A percentile compares a stretch with the other conserved stretches of the same genome.
Evolutionary conservation across 805 yeast genomes (phyloP).

Genomic region (Kluyveromyces starmeri): DNA sequence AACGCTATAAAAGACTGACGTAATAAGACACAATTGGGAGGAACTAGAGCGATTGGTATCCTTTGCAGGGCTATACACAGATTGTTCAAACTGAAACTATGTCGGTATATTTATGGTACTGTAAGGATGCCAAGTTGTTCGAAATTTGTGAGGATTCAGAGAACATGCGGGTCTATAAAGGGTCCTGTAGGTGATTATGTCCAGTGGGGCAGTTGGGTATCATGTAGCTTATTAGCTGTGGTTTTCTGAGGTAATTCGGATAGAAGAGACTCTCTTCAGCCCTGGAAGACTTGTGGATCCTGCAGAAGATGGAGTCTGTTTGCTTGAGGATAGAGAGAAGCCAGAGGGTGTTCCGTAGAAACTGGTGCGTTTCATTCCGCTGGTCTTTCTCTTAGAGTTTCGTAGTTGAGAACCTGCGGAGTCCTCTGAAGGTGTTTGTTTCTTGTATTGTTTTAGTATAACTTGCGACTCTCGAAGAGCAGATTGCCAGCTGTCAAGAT

Average conservation of each 20-base stretch:
- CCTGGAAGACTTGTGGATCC: constrained; percentile 17
- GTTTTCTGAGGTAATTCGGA: constrained; percentile 9
- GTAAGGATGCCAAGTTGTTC: too few species aligned
- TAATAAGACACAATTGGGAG: too few species aligned
- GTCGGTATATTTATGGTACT: too few species aligned
- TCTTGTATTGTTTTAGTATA: neutral
- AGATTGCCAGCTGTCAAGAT: constrained; percentile 2
- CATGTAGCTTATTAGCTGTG: too few species aligned
- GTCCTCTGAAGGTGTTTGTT: neutral
- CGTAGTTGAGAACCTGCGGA: constrained; percentile 1
- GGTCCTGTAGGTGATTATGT: too few species aligned
- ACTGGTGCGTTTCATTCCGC: constrained; percentile 18
- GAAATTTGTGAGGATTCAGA: too few species aligned
- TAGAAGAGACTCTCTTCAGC: constrained; percentile 17
- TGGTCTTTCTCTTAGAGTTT: constrained; percentile 6
- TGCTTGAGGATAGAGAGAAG: constrained; percentile 7
- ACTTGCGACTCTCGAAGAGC: constrained; percentile 1
- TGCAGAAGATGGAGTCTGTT: constrained; percentile 9
- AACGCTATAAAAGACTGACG: too few species aligned
- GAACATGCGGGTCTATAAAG: too few species aligned
- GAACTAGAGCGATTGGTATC: too few species aligned
- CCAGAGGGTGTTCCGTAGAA: constrained; percentile 15
- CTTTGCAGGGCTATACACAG: too few species aligned
- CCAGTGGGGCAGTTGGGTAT: too few species aligned
- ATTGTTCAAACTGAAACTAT: too few species aligned